Base-by-base conservation (phyloP, 768 basidiomycete genomes). In the Vararia minispora region DNA sequence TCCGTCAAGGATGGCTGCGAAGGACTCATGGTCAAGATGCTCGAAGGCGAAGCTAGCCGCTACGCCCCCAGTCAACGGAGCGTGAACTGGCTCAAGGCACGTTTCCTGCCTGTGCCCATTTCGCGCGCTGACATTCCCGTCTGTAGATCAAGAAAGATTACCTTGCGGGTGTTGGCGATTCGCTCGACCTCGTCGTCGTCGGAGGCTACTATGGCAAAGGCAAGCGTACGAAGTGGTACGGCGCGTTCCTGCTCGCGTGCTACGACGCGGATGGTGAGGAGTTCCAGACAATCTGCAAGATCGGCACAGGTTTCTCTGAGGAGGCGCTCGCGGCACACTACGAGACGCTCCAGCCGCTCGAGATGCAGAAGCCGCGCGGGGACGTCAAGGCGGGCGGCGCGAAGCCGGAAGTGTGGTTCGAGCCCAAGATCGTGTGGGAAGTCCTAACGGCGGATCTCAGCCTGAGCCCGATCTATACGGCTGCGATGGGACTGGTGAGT, bases 21-120 rank as follows among this genome's bases (percentile, higher is more conserved):
- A 58, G 95, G 95, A 8, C 72, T 99, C 32, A 99, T 99, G 95
- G 89, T 99, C 42, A 99, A 99, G 65, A 94, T 95, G 90, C 64
- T 99, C 13, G 88, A 94, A 28, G 82, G 75, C 32, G 82, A 89
- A 27, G 86, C 82, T 6, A 88, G 90, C 57, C 87, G 74, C 51
- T 99, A 99, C 54, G 92, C 97, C 59, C 95, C 95, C 7, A 94
- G 89, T 58, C 65, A 94, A 41, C 68, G 95, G 28, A 91, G 87
- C 61, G 83, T 97, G 39, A 97, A 98, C 55, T 99, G 95, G 95
- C 65, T 99, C 12, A 99, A 99, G 76, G 94, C 90, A 57, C 47
- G 39, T 38, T 14, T 11, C 22, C n/a, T 11, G 2, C 5, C 24
- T 37, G 3, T 4, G 25, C 10, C 26, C 27, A 14, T 6, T 9